These are phyloP conservation scores for Nakaseomyces uthaithaninus DNA, from an alignment of 1,139 yeast species.

Conservation along the genomic window DNA sequence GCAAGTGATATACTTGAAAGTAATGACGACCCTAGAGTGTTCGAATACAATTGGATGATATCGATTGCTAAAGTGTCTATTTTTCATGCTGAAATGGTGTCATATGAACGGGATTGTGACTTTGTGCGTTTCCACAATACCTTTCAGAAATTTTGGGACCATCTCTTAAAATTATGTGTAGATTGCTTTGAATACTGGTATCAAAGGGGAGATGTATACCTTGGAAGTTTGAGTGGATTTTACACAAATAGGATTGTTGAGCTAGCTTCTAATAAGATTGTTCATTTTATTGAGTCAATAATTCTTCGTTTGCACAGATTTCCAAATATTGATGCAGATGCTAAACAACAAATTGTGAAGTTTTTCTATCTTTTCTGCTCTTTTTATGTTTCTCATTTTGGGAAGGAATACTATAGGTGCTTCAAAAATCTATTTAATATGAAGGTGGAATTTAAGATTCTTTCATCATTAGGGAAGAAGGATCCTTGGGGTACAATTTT, in stretches of 20 bases:
- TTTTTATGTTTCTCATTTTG: conserved; percentile 28
- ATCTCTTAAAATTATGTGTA: conserved; percentile 16
- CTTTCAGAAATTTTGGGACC: conserved; percentile 21
- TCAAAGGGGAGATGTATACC: conserved; percentile 9
- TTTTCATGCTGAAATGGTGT: conserved; percentile 21
- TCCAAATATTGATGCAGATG: conserved; percentile 10
- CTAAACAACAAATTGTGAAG: conserved; percentile 18
- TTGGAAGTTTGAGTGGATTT: conserved; percentile 19
- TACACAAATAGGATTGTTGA: conserved; percentile 28
- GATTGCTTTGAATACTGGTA: conserved; percentile 20
- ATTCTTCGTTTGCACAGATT: conserved; percentile 21
- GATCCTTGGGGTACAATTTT: conserved; percentile 26
- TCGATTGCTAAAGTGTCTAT: conserved; percentile 19
- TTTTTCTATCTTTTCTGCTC: conserved; percentile 22
- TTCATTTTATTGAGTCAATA: conserved; percentile 23
- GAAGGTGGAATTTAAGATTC: conserved; percentile 25
- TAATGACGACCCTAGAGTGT: conserved; percentile 13
- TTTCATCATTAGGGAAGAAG: conserved; percentile 18
- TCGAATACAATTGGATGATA: conserved; percentile 22
- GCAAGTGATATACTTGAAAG: conserved; percentile 5
- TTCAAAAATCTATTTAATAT: conserved; percentile 28
- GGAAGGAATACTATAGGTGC: conserved; percentile 25
- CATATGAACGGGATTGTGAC: conserved; percentile 17
- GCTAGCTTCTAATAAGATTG: conserved; percentile 21
- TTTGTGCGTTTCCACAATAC: conserved; percentile 14